Evolutionary conservation across 495 filamentous ascomycete genomes (phyloP).

Genomic region (Astrocystis sublimbata): DNA sequence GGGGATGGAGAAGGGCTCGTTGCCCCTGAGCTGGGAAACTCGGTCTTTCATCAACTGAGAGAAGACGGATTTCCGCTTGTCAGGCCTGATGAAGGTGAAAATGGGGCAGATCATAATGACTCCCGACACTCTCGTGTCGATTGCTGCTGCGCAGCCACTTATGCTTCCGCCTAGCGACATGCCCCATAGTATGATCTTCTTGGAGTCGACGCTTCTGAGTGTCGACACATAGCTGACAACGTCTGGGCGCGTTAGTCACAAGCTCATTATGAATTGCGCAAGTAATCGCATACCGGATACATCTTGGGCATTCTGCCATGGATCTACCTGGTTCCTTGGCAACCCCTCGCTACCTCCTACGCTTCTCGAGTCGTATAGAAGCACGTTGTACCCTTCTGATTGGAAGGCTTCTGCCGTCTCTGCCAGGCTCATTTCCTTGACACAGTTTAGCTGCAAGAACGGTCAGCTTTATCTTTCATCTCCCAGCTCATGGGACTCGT

Average conservation of each 20-base stretch:
- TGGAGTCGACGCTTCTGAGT: background rate
- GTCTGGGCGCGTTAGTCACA: background rate
- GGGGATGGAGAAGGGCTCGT: no score
- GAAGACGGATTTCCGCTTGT: no score
- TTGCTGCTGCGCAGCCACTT: background rate
- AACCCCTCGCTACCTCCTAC: background rate
- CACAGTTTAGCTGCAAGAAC: background rate
- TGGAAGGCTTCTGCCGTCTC: background rate
- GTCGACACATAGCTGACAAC: background rate
- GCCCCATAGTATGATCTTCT: background rate
- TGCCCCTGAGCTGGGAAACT: no score
- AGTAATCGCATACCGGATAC: background rate
- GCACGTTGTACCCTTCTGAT: background rate
- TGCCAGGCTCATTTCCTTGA: background rate
- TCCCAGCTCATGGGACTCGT: no score
- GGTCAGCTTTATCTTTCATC: no score
- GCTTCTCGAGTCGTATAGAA: background rate
- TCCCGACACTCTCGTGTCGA: background rate
- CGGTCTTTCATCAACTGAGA: no score
- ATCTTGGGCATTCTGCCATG: background rate
- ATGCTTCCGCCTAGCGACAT: background rate
- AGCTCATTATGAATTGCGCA: background rate
- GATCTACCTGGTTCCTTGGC: background rate
- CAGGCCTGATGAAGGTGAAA: no score
- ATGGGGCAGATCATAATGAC: constrained; percentile 25